Base-by-base conservation (phyloP, 1,284 basidiomycete species). In the Malassezia slooffiae region DNA sequence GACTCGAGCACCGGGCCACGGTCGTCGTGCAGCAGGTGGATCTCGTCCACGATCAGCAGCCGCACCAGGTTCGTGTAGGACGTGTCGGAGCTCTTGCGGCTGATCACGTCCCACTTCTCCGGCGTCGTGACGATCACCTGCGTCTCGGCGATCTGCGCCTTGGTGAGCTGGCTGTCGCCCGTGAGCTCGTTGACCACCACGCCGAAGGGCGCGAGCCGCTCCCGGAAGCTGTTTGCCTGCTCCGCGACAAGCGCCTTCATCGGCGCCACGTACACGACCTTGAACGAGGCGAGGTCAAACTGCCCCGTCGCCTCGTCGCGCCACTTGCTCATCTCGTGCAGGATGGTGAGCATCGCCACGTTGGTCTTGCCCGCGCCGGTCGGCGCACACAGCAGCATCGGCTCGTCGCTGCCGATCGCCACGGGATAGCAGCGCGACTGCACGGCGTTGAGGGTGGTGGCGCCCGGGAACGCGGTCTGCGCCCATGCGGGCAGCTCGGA, bases 291-390 rank as follows among this genome's bases (percentile, higher is more conserved):
- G 24, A 89, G 76, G 65, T 93, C 86, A 65, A 95, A 85, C n/a
- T 74, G 69, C 36, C 87, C 88, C 0, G 85, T 85, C 9, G 75
- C 76, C 45, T 84, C 81, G 62, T 93, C 80, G 15, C 66, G 56
- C 57, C 57, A 63, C 39, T 68, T 67, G 35, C 56, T 53, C 5
- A 68, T 39, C 48, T 68, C 66, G 44, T 55, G 52, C 32, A 68
- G 55, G 20, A 68, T 65, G 38, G 66, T 65, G 11, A 97, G 76
- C 79, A 97, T 88, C 11, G 93, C 93, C 21, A 96, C 93, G 61
- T 99, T 99, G 23, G 93, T 99, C 88, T 99, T 99, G 57, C 93
- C 93, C 4, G 93, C 93, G 72, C 93, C 93, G 0, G 93, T 97
- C 2, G 93, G 93, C 0, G 93, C 93, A 74, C 93, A 97, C 29